phyloP scores from a whole-genome alignment of 768 basidiomycete species.

The Coprinopsis cinerea region DNA sequence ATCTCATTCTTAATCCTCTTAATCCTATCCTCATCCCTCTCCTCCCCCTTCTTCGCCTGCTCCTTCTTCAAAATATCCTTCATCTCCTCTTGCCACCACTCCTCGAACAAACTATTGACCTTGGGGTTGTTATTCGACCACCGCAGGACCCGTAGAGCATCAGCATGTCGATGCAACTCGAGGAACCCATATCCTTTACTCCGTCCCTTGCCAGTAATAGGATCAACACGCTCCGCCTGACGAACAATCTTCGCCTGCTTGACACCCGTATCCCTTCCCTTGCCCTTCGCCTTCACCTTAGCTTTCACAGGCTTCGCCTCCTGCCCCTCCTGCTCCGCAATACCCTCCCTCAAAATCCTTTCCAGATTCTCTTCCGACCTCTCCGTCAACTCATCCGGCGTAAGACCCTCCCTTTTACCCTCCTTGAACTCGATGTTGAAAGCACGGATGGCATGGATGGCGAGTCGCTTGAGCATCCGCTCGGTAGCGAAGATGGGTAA shows the following conservation, averaged over 20 bases:
- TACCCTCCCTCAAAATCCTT: constrained; percentile 23
- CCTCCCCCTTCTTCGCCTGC: constrained; percentile 52
- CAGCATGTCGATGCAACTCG: constrained; percentile 82
- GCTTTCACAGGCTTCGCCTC: constrained; percentile 14
- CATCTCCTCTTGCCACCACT: constrained; percentile 85
- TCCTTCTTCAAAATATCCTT: constrained; percentile 53
- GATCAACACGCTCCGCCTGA: constrained; percentile 83
- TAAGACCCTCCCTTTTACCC: constrained; percentile 54
- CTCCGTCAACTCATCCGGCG: constrained; percentile 64
- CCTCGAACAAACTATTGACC: constrained; percentile 56
- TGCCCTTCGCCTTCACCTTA: constrained; percentile 21
- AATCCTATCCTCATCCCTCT: constrained; percentile 48
- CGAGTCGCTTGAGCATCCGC: constrained; percentile 82
- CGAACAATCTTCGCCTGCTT: constrained; percentile 92
- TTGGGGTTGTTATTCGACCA: constrained; percentile 91
- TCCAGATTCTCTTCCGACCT: constrained; percentile 19
- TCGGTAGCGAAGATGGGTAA: constrained; percentile 89
- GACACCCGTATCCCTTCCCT: constrained; percentile 37
- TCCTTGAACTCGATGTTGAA: constrained; percentile 77
- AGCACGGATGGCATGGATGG: constrained; percentile 68
- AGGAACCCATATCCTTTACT: constrained; percentile 96
- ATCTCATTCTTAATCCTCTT: constrained; percentile 54
- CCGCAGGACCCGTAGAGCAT: constrained; percentile 84
- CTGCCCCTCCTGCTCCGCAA: constrained; percentile 45
- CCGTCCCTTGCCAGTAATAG: constrained; percentile 78